Percentiles rank a stretch among this genome's conserved stretches.
These are phyloP conservation scores for Xylaria palmicola DNA, from an alignment of 495 filamentous ascomycete genomes.

Conservation along the genomic window DNA sequence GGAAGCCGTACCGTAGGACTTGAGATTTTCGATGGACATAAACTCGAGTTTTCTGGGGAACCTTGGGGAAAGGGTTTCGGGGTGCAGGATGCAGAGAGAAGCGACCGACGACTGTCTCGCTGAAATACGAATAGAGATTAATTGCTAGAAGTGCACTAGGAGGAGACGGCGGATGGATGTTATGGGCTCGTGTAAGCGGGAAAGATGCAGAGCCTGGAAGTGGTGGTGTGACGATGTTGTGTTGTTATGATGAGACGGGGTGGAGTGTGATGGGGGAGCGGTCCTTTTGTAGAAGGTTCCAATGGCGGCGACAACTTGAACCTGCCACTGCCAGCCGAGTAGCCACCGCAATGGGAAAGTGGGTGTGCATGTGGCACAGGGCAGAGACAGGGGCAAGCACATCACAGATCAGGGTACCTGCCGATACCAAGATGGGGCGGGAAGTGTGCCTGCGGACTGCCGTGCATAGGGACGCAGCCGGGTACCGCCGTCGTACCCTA, in stretches of 20 bases:
- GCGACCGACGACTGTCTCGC: conserved; percentile 45
- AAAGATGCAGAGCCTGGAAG: conserved; percentile 16
- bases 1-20: conserved; percentile 85
- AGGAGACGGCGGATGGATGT: too few relatives aligned
- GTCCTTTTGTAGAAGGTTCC: conserved; percentile 13
- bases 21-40: conserved; percentile 99
- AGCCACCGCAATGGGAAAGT: conserved; percentile 14
- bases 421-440: too few relatives aligned
- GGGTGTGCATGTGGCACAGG: conserved; percentile 4
- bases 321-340: not conserved
- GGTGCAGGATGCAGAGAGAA: conserved; percentile 31
- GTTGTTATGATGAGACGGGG: conserved; percentile 19
- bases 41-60: conserved; percentile 65
- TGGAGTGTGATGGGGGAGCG: conserved; percentile 17
- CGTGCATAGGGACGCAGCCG: not conserved
- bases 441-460: too few relatives aligned
- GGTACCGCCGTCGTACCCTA: not conserved
- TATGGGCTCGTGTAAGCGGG: too few relatives aligned
- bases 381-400: not conserved
- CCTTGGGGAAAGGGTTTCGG: conserved; percentile 44
- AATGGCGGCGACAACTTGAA: too few relatives aligned
- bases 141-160: not conserved
- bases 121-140: not conserved
- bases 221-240: conserved; percentile 17
- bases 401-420: too few relatives aligned